These are phyloP conservation scores for Cucumis cinereus DNA, from an alignment of 306 rosid genomes.

Conservation along the genomic window DNA sequence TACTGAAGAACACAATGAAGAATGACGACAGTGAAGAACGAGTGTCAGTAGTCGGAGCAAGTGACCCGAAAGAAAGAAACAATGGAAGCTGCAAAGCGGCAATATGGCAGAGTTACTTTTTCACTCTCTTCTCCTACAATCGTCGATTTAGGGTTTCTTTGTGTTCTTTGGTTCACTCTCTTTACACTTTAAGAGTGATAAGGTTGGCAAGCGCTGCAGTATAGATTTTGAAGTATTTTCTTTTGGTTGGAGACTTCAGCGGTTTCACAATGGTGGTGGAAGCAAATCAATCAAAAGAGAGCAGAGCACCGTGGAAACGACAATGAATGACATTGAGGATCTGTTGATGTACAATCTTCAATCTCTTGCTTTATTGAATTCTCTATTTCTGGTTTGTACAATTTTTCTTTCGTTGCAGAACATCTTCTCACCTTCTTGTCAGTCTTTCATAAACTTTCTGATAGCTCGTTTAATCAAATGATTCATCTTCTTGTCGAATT, in stretches of 20 bases:
- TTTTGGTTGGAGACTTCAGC: neutral
- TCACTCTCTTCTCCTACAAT: neutral
- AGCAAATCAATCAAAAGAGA: neutral
- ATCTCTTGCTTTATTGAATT: neutral
- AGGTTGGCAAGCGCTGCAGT: neutral
- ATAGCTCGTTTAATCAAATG: neutral
- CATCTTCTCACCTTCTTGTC: neutral
- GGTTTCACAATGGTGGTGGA: neutral
- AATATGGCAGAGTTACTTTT: neutral
- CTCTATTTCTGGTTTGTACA: neutral
- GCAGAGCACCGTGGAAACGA: constrained; percentile 9
- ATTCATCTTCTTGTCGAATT: too few species aligned
- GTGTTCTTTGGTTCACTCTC: too few species aligned
- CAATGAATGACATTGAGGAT: constrained; percentile 30
- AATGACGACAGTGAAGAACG: too few species aligned
- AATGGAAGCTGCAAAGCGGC: neutral
- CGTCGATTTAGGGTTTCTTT: too few species aligned
- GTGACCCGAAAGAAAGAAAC: neutral
- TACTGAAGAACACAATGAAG: too few species aligned
- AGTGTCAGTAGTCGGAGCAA: neutral
- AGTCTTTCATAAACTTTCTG: neutral
- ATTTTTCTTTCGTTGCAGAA: neutral
- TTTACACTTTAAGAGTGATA: neutral
- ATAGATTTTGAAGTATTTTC: neutral
- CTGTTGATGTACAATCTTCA: constrained; percentile 30